Conservation (phyloP, 2,329 filamentous ascomycete species). For the Alternaria postmessia region DNA sequence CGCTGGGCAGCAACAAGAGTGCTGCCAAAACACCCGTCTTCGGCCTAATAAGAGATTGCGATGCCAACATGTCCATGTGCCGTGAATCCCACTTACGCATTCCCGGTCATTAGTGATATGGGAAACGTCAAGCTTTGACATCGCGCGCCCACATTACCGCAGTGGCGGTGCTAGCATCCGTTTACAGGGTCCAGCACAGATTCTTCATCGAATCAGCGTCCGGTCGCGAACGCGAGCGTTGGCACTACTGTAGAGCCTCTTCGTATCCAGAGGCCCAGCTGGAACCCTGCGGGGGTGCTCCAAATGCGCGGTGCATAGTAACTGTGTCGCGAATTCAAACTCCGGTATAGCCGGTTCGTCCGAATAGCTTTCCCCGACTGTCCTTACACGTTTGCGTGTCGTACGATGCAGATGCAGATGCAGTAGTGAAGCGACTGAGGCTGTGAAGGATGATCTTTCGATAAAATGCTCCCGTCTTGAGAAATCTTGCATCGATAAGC, state of each 20-base stretch:
- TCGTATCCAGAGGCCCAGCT: conserved; percentile 3
- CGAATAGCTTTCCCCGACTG: not conserved
- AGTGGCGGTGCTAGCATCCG: conserved; percentile 23
- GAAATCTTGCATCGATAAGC: conserved; percentile 8
- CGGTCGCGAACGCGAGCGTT: conserved; percentile 3
- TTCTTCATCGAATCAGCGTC: conserved; percentile 9
- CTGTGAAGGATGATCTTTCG: conserved; percentile 27
- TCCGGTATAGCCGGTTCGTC: not conserved
- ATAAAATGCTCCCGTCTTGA: conserved; percentile 2
- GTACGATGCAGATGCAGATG: not conserved
- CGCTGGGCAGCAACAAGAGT: not conserved
- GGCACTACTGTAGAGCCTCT: conserved; percentile 13
- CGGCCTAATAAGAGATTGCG: conserved; percentile 1
- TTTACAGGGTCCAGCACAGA: conserved; percentile 15
- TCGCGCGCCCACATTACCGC: conserved; percentile 17
- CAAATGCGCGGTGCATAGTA: not conserved
- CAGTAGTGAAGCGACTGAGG: conserved; percentile 22
- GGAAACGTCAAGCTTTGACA: conserved; percentile 25
- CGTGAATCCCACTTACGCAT: conserved; percentile 16
- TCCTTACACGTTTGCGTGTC: not conserved
- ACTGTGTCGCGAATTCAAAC: not conserved
- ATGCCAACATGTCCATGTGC: conserved; percentile 19
- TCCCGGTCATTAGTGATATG: conserved; percentile 23
- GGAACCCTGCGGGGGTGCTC: conserved; percentile 8
- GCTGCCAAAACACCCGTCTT: not conserved